Conservation (phyloP, 371 early-diverging fungal species). For the Mortierella polycephala region DNA sequence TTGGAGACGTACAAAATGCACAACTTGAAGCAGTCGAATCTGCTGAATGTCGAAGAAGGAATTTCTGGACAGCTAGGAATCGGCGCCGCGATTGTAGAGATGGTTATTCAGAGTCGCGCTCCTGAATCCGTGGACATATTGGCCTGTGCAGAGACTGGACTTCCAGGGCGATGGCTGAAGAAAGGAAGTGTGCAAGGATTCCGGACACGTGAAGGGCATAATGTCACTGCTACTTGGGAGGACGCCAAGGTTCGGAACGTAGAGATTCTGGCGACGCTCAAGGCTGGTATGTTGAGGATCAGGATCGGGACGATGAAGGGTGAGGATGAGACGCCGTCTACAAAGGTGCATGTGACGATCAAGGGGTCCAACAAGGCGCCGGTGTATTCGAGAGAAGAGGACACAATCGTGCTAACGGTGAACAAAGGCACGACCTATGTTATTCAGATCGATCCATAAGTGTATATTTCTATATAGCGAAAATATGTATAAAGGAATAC, state of each 20-base stretch:
- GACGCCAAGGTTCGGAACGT: slow-evolving; percentile 18
- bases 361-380: slow-evolving; percentile 25
- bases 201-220: slow-evolving; percentile 45
- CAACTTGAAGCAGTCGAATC: slow-evolving; percentile 14
- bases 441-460: slow-evolving; percentile 25
- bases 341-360: slow-evolving; percentile 29
- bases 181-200: slow-evolving; percentile 30
- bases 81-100: slow-evolving; percentile 47
- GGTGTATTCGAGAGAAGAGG: slow-evolving; percentile 11
- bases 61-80: slow-evolving; percentile 34
- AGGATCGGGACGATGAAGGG: slow-evolving; percentile 30
- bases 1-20: slow-evolving; percentile 27
- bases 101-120: slow-evolving; percentile 32
- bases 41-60: slow-evolving; percentile 29
- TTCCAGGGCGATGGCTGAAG: slow-evolving; percentile 33
- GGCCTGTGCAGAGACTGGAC: slow-evolving; percentile 10
- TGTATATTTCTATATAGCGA: neutral
- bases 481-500: neutral
- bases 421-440: slow-evolving; percentile 40
- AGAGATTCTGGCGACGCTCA: slow-evolving; percentile 11
- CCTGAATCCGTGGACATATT: slow-evolving; percentile 25
- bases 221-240: slow-evolving; percentile 24
- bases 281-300: slow-evolving; percentile 12
- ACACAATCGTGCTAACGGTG: slow-evolving; percentile 19
- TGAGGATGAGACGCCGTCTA: slow-evolving; percentile 24